Conservation (phyloP, 2,329 filamentous ascomycete species). For the Daldinia eschscholtzii region DNA sequence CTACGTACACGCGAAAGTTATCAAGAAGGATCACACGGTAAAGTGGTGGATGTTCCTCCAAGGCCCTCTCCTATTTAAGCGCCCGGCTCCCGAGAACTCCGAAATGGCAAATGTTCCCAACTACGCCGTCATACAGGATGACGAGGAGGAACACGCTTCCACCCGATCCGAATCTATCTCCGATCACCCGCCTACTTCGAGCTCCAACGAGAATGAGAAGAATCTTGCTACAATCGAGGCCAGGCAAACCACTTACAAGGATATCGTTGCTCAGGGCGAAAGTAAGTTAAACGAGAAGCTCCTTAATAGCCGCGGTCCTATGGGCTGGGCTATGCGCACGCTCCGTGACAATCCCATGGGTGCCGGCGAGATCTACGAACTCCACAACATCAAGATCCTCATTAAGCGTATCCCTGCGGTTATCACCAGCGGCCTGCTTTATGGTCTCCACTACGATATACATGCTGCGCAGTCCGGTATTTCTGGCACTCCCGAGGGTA, state of each 20-base stretch:
- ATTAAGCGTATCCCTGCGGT: slow-evolving; percentile 77
- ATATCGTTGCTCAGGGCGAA: slow-evolving; percentile 69
- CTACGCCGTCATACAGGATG: slow-evolving; percentile 81
- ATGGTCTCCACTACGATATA: slow-evolving; percentile 86
- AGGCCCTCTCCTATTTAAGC: slow-evolving; percentile 74
- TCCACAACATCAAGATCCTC: slow-evolving; percentile 74
- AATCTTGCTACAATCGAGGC: slow-evolving; percentile 61
- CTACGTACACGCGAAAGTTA: slow-evolving; percentile 73
- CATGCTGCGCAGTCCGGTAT: slow-evolving; percentile 80
- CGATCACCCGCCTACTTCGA: slow-evolving; percentile 46
- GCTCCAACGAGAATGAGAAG: slow-evolving; percentile 57
- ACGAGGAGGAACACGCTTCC: slow-evolving; percentile 60
- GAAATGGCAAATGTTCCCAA: slow-evolving; percentile 74
- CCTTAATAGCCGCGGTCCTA: slow-evolving; percentile 70
- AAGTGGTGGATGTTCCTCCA: slow-evolving; percentile 72
- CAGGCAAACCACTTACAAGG: slow-evolving; percentile 69
- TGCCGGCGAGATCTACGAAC: slow-evolving; percentile 79
- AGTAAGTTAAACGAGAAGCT: slow-evolving; percentile 73
- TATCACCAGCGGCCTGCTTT: slow-evolving; percentile 72
- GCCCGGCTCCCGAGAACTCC: slow-evolving; percentile 65
- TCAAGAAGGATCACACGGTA: slow-evolving; percentile 76
- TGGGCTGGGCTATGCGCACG: slow-evolving; percentile 87
- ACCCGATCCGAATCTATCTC: slow-evolving; percentile 53
- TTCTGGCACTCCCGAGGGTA: slow-evolving; percentile 77
- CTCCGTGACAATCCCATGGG: slow-evolving; percentile 81